Evolutionary conservation across 192 early-diverging fungal species (phyloP), one percentile per base, ranked within the genome.

Genomic region (Linnemannia schmuckeri): DNA sequence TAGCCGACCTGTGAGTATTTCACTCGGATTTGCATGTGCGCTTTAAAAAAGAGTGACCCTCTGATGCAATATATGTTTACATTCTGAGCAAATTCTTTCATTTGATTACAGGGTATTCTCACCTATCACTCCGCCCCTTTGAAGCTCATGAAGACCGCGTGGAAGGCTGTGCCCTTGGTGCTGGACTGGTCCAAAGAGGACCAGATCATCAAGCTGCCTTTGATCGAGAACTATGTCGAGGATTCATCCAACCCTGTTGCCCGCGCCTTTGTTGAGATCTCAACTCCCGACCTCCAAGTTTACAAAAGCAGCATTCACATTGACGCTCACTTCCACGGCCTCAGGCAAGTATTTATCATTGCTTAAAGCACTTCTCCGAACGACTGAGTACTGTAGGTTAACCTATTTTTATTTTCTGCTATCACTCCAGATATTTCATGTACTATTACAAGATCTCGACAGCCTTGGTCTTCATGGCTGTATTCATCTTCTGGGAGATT

Each of bases 311-410:
- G 89, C 33, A 88, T 93, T 55, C 77, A 88, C 33, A 88, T 93
- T 42, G 89, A 88, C 79, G 93, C 93, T 33, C 90, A 91, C 74
- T 92, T 93, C 76, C 82, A 87, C 74, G 93, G 93, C 24, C 87
- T 93, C 24, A 69, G 92, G 92, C 90, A 89, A 69, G 70, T n/a
- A 75, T 33, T 33, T 33, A 66, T 35, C 27, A 2, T 24, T 33
- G 30, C 3, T 33, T 3, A 52, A 52, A 52, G 18, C 18, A 3
- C 49, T 17, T 2, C 18, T 18, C 49, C 5, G 18, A 52, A 22
- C 17, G 5, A 52, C 6, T 4, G 3, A 0, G 24, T 27, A 63
- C n/a, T 73, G 4, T 33, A 70, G 38, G 30, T 18, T 35, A 42
- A 61, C 41, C 27, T 38, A 27, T 61, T 27, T 22, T 70, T 35